Conservation (phyloP, 106 monocot species). For the Gastrodia elata region DNA sequence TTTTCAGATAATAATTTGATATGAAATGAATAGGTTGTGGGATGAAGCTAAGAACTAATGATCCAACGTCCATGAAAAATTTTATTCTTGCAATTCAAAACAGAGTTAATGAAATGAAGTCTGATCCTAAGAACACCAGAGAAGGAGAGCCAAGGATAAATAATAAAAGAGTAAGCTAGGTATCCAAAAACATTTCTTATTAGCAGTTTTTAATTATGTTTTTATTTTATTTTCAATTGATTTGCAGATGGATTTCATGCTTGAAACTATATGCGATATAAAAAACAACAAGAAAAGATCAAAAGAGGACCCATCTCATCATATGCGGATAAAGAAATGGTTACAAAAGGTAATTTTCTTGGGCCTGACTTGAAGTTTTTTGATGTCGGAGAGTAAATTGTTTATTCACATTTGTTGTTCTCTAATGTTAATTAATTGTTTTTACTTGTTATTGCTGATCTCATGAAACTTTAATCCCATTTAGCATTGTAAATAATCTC, state of each 20-base stretch:
- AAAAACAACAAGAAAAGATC: conserved; percentile 86
- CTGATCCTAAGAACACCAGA: conserved; percentile 12
- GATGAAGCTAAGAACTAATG: conserved; percentile 81
- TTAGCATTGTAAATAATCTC: too few relatives aligned
- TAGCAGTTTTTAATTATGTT: not conserved
- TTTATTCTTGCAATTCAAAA: conserved; percentile 62
- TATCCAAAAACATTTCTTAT: conserved; percentile 2
- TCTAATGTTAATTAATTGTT: conserved; percentile 5
- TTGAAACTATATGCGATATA: conserved; percentile 94
- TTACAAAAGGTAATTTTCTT: conserved; percentile 63
- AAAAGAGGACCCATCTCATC: conserved; percentile 65
- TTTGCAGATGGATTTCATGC: conserved; percentile 94
- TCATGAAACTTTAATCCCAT: too few relatives aligned
- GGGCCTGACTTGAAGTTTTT: not conserved
- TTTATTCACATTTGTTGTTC: not conserved
- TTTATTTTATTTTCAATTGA: conserved; percentile 7
- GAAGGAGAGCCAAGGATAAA: conserved; percentile 33
- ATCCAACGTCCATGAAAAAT: conserved; percentile 86
- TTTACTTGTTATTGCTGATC: too few relatives aligned
- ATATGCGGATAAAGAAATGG: conserved; percentile 91
- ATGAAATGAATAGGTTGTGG: conserved; percentile 62
- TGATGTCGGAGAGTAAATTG: not conserved
- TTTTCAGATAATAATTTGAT: not conserved
- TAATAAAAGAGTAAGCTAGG: conserved; percentile 55
- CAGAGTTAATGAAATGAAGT: conserved; percentile 57